A percentile compares a stretch with the other conserved stretches of the same genome.
Evolutionary conservation across 768 basidiomycete genomes (phyloP).

Genomic region (Pisolithus orientalis): DNA sequence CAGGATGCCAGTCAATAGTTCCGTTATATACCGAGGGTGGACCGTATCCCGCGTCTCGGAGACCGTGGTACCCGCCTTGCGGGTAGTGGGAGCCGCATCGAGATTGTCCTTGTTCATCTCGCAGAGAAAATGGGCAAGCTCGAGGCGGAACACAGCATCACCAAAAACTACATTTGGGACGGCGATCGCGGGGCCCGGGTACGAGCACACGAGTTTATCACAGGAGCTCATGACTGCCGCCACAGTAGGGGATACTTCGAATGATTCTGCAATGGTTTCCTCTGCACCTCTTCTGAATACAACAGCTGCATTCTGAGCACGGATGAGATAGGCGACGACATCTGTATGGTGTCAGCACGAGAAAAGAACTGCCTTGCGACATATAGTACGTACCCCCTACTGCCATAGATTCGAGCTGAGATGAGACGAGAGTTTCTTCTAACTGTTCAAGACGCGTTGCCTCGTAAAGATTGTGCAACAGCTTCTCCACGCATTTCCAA

Average conservation of each 20-base stretch:
- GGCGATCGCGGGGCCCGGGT: slow-evolving; percentile 39
- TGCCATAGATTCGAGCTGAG: slow-evolving; percentile 16
- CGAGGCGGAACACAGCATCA: slow-evolving; percentile 18
- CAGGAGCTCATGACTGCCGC: slow-evolving; percentile 29
- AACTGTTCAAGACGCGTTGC: slow-evolving; percentile 1
- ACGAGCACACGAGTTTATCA: slow-evolving; percentile 42
- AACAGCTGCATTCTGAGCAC: slow-evolving; percentile 43
- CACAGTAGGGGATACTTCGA: slow-evolving; percentile 37
- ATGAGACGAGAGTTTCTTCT: not conserved
- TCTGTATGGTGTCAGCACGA: slow-evolving; percentile 21
- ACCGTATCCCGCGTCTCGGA: slow-evolving; percentile 34
- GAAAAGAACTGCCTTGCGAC: not conserved
- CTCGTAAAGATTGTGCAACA: slow-evolving; percentile 23
- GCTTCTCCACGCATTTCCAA: slow-evolving; percentile 28
- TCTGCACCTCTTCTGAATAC: slow-evolving; percentile 29
- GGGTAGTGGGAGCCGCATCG: slow-evolving; percentile 29
- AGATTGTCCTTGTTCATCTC: slow-evolving; percentile 23
- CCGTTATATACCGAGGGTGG: slow-evolving; percentile 43
- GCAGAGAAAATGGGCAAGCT: slow-evolving; percentile 32
- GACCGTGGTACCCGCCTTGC: slow-evolving; percentile 32
- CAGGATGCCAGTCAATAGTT: slow-evolving; percentile 43
- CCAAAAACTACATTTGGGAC: slow-evolving; percentile 26
- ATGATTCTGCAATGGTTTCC: slow-evolving; percentile 36
- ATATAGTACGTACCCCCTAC: slow-evolving; percentile 11
- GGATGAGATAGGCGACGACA: slow-evolving; percentile 31